These are phyloP conservation scores for Geranium incanum DNA, from an alignment of 441 rosid genomes.

Conservation along the genomic window DNA sequence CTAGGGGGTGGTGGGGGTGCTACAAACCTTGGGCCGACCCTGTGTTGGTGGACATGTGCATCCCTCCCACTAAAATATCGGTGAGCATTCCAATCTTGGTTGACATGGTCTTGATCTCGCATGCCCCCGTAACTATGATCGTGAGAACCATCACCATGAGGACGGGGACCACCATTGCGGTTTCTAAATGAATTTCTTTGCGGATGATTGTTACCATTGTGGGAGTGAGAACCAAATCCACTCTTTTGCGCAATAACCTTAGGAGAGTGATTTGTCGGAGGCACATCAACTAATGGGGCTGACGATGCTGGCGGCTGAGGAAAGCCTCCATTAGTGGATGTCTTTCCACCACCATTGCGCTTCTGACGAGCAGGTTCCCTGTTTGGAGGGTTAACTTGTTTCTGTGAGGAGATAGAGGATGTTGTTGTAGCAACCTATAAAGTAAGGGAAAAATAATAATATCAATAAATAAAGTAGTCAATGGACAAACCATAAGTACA, in stretches of 20 bases:
- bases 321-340: slow-evolving; percentile 34
- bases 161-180: slow-evolving; percentile 45
- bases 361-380: slow-evolving; percentile 35
- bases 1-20: slow-evolving; percentile 41
- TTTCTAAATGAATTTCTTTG: slow-evolving; percentile 41
- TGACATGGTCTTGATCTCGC: slow-evolving; percentile 63
- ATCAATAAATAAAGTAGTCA: not conserved
- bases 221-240: slow-evolving; percentile 33
- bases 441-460: slow-evolving; percentile 7
- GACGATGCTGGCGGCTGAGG: slow-evolving; percentile 36
- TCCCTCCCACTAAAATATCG: slow-evolving; percentile 61
- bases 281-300: slow-evolving; percentile 29
- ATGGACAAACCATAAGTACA: not conserved
- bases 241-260: slow-evolving; percentile 42
- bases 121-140: slow-evolving; percentile 46
- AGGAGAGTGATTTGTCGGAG: slow-evolving; percentile 38
- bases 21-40: slow-evolving; percentile 42
- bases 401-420: slow-evolving; percentile 34
- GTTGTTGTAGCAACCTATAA: slow-evolving; percentile 42
- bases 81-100: slow-evolving; percentile 52
- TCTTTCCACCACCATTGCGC: slow-evolving; percentile 29
- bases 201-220: slow-evolving; percentile 41
- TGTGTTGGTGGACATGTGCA: slow-evolving; percentile 50
- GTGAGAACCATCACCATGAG: slow-evolving; percentile 54
- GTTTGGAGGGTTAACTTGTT: slow-evolving; percentile 44